Percentiles rank a stretch among this genome's conserved stretches.
These are phyloP conservation scores for Picea glauca DNA, from an alignment of 75 land plant genomes.

Conservation along the genomic window DNA sequence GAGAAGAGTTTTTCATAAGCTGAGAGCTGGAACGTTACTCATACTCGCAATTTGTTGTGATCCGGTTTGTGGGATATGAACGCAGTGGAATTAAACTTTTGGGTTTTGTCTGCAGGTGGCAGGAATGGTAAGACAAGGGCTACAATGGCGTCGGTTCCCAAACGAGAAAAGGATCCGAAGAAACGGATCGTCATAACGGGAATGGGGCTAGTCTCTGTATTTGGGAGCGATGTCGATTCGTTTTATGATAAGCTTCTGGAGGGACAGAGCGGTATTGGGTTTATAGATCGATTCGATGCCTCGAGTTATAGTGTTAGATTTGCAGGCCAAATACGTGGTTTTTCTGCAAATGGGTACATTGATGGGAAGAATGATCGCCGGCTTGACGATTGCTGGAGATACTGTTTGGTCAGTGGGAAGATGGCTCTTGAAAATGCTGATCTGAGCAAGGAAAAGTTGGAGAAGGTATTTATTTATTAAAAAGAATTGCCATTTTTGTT, in stretches of 20 bases:
- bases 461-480: conserved; percentile 18
- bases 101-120: not conserved
- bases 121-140: conserved; percentile 8
- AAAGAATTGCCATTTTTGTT: not conserved
- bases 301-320: conserved; percentile 25
- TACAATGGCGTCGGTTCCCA: conserved; percentile 28
- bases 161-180: conserved; percentile 41
- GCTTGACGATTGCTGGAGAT: conserved; percentile 53
- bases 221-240: conserved; percentile 47
- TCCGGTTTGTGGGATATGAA: too few relatives aligned
- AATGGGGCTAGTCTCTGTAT: conserved; percentile 60
- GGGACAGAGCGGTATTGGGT: conserved; percentile 50
- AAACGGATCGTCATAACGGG: conserved; percentile 59
- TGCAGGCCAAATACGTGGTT: conserved; percentile 27
- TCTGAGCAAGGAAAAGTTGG: conserved; percentile 31
- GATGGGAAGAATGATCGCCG: conserved; percentile 54
- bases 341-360: conserved; percentile 38
- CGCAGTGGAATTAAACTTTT: not conserved
- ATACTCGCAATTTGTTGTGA: too few relatives aligned
- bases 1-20: too few relatives aligned
- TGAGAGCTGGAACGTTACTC: too few relatives aligned
- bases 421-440: conserved; percentile 11
- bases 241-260: conserved; percentile 61
- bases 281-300: conserved; percentile 58
- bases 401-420: conserved; percentile 43